Base-by-base conservation (phyloP, 2,329 filamentous ascomycete genomes). In the Fusarium metavorans region DNA sequence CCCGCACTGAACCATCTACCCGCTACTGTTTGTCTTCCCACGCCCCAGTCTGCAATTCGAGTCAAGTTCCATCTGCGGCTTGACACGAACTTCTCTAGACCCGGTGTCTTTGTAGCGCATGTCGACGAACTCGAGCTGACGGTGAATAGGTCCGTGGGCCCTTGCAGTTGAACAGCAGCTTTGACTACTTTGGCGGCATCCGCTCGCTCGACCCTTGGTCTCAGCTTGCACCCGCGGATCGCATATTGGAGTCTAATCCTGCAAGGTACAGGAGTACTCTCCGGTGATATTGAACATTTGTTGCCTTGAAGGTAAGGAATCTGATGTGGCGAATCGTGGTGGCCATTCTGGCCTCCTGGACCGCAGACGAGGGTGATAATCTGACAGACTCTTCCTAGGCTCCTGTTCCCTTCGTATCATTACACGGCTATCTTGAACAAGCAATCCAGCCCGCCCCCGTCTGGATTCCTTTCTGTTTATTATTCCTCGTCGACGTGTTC, bases 401-500 rank as follows among this genome's bases (percentile, higher is more conserved):
- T 66, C 52, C 48, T 13, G n/a, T 61, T 56, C 32, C 25, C 16
- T 61, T 37, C 48, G 41, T 52, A 54, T 50, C 56, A 54, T 48
- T 67, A 52, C 62, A 65, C 39, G n/a, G 48, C 32, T 60, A 74
- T 77, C 73, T 75, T 74, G 70, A 75, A 66, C 62, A 69, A 71
- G 67, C 63, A 64, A 75, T 68, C 67, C 66, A 68, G 52, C 60
- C 72, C 58, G 56, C 64, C 62, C 52, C 59, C 57, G 59, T 66
- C 56, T 37, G 60, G 73, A 65, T 77, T 76, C 72, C 75, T 76
- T n/a, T 69, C 66, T 68, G 57, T 76, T 72, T 73, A 43, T 75
- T 75, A 60, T 74, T 76, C 32, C 59, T 72, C 35, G 54, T 56
- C 63, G 41, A 52, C 30, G 45, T 68, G 20, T 52, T 61, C 48